These are phyloP conservation scores for Aspergillus haitiensis DNA, from an alignment of 495 filamentous ascomycete species.

Conservation along the genomic window DNA sequence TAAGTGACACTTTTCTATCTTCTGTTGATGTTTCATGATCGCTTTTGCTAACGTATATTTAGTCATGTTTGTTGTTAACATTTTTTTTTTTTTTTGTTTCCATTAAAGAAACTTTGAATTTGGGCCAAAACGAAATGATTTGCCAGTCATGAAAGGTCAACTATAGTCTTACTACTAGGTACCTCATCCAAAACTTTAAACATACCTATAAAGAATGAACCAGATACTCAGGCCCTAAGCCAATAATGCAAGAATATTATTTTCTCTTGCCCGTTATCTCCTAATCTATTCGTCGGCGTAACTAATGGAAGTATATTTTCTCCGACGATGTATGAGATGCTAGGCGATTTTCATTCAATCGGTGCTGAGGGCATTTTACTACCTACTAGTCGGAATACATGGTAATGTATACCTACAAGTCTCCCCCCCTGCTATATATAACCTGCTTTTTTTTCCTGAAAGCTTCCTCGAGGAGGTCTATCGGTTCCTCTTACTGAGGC, in stretches of 20 bases:
- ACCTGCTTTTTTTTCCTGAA: too few species aligned
- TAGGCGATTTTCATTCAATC: background rate
- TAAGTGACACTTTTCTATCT: background rate
- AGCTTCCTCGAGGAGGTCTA: too few species aligned
- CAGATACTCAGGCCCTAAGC: background rate
- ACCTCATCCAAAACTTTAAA: background rate
- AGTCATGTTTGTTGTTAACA: background rate
- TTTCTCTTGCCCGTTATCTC: background rate
- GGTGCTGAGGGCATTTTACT: too few species aligned
- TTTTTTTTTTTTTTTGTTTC: background rate
- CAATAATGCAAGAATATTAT: background rate
- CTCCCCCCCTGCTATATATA: too few species aligned
- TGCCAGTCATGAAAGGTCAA: background rate
- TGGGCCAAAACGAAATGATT: background rate
- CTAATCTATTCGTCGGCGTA: background rate
- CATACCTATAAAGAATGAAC: background rate
- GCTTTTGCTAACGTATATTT: background rate
- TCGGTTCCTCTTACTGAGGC: background rate
- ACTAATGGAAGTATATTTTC: background rate
- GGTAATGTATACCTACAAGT: too few species aligned
- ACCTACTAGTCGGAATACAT: too few species aligned
- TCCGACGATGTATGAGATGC: background rate
- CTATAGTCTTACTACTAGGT: background rate
- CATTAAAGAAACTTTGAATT: background rate
- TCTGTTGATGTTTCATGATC: too few species aligned